These are phyloP conservation scores for Apiospora koreana DNA, from an alignment of 2,329 filamentous ascomycete species.

Conservation along the genomic window DNA sequence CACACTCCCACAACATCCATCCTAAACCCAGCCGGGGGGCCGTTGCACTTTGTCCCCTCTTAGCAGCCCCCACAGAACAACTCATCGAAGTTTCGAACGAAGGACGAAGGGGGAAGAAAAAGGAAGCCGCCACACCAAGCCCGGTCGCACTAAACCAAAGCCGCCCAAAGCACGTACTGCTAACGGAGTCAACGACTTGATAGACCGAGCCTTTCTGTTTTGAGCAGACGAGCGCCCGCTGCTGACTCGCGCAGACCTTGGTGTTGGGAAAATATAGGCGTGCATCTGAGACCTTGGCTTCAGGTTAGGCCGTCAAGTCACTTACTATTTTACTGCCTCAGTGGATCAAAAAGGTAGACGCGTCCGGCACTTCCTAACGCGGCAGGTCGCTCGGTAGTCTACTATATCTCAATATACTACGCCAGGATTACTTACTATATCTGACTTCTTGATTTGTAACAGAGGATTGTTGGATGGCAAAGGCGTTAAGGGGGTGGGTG, in stretches of 20 bases:
- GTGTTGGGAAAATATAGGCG: not conserved
- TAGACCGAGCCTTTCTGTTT: not conserved
- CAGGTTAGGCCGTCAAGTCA: not conserved
- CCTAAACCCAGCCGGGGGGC: not conserved
- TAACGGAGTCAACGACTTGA: not conserved
- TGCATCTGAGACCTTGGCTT: not conserved
- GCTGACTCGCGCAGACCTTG: not conserved
- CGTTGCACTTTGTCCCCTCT: conserved; percentile 16
- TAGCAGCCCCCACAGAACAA: conserved; percentile 39
- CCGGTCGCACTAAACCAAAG: not conserved
- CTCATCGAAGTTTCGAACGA: conserved; percentile 38
- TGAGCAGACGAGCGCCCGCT: not conserved
- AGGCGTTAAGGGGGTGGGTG: not conserved
- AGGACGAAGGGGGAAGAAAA: not conserved
- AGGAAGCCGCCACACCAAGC: not conserved
- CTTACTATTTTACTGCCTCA: not conserved
- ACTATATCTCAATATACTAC: not conserved
- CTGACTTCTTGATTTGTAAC: not conserved
- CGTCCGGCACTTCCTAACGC: conserved; percentile 2
- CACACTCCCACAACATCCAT: not conserved
- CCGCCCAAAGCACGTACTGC: not conserved
- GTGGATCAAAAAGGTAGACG: not conserved
- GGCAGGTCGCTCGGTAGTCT: not conserved
- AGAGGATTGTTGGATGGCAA: not conserved
- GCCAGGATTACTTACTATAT: not conserved